Percentiles rank a stretch among this genome's conserved stretches.
These are phyloP conservation scores for Diaporthe sp. DNA, from an alignment of 2,329 filamentous ascomycete genomes.

Conservation along the genomic window DNA sequence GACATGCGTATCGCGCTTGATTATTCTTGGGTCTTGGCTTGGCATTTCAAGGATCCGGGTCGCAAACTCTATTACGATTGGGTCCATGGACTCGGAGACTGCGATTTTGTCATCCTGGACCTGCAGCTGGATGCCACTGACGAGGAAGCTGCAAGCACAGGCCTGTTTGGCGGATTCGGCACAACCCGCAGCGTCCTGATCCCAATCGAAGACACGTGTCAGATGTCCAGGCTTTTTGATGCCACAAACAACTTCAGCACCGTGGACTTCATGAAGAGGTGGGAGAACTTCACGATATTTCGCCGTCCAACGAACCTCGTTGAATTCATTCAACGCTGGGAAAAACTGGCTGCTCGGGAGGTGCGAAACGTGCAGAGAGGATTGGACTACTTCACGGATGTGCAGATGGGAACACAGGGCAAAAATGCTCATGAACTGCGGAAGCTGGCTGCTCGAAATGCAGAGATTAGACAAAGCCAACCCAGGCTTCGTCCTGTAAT, in stretches of 20 bases:
- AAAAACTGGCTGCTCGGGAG: not conserved
- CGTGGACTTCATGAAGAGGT: not conserved
- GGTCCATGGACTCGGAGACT: not conserved
- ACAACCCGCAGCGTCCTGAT: not conserved
- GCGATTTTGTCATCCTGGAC: not conserved
- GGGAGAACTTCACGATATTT: not conserved
- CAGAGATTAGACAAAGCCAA: not conserved
- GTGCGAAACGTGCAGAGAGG: not conserved
- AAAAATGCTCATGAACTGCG: not conserved
- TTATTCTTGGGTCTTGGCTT: not conserved
- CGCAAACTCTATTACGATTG: not conserved
- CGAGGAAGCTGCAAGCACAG: not conserved
- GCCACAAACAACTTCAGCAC: not conserved
- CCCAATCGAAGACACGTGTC: not conserved
- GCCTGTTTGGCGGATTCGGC: not conserved
- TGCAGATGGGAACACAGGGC: not conserved
- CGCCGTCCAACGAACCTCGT: not conserved
- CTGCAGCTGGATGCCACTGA: not conserved
- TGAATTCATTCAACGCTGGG: not conserved
- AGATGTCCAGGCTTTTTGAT: conserved; percentile 1
- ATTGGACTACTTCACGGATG: not conserved
- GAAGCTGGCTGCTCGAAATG: not conserved
- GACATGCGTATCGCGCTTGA: not conserved
- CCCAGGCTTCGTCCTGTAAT: not conserved
- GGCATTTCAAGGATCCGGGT: not conserved